Conservation (phyloP, 176 grass and related monocot genomes). For the Oryza nivara region DNA sequence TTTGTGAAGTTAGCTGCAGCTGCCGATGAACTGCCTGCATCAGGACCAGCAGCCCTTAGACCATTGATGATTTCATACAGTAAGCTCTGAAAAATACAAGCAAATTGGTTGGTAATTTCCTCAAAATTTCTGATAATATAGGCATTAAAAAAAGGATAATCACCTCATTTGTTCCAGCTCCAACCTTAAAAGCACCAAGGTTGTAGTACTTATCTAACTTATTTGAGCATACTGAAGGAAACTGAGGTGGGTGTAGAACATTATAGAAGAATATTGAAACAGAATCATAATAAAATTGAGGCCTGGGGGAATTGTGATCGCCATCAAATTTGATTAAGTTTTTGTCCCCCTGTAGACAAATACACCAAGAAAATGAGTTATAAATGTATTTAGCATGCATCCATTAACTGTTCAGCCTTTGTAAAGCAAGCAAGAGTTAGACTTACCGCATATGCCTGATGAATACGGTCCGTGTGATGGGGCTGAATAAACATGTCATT, state of each 20-base stretch:
- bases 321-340: slow-evolving; percentile 98
- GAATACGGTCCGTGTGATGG: slow-evolving; percentile 80
- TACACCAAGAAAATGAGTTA: slow-evolving; percentile 25
- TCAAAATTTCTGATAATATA: slow-evolving; percentile 11
- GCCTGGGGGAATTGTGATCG: slow-evolving; percentile 92
- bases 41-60: slow-evolving; percentile 61
- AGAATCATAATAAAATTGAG: slow-evolving; percentile 97
- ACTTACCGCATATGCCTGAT: slow-evolving; percentile 83
- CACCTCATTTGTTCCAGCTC: slow-evolving; percentile 79
- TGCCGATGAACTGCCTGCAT: slow-evolving; percentile 87
- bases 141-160: slow-evolving; percentile 35
- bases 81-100: slow-evolving; percentile 66
- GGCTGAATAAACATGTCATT: slow-evolving; percentile 95
- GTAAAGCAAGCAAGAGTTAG: slow-evolving; percentile 24
- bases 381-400: slow-evolving; percentile 3
- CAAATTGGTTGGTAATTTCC: slow-evolving; percentile 34
- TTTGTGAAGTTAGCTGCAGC: slow-evolving; percentile 65
- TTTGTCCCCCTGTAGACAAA: slow-evolving; percentile 82
- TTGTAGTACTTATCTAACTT: slow-evolving; percentile 86
- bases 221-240: slow-evolving; percentile 67
- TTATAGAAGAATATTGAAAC: slow-evolving; percentile 99
- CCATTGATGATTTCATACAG: slow-evolving; percentile 96
- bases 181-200: slow-evolving; percentile 67
- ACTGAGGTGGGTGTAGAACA: slow-evolving; percentile 82
- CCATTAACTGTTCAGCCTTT: slow-evolving; percentile 13